Conservation (phyloP, 2,329 filamentous ascomycete species). For the Fusarium chaquense region DNA sequence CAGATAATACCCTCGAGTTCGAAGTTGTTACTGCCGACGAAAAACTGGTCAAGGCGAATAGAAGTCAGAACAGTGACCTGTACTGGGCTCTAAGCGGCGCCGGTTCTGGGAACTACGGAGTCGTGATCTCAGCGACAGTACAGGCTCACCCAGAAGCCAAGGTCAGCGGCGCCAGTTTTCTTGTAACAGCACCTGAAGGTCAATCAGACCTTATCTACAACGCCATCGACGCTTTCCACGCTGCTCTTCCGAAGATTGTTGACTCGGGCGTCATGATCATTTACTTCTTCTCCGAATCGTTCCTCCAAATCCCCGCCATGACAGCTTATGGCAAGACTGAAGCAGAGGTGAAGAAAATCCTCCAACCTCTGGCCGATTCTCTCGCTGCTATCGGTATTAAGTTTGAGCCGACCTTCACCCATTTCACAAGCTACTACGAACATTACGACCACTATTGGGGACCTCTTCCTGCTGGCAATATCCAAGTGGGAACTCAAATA, state of each 20-base stretch:
- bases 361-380: constrained; percentile 50
- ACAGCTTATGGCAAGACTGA: constrained; percentile 60
- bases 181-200: constrained; percentile 15
- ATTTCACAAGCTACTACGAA: constrained; percentile 50
- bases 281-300: constrained; percentile 49
- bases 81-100: constrained; percentile 74
- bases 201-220: constrained; percentile 26
- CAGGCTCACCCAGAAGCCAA: constrained; percentile 60
- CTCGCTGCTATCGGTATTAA: constrained; percentile 27
- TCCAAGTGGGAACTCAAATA: constrained; percentile 47
- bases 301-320: constrained; percentile 48
- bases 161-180: constrained; percentile 51
- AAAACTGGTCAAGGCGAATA: constrained; percentile 59
- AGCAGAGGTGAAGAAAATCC: constrained; percentile 52
- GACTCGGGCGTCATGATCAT: constrained; percentile 62
- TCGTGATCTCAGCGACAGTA: constrained; percentile 67
- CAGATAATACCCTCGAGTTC: constrained; percentile 69
- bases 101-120: constrained; percentile 68
- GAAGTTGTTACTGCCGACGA: constrained; percentile 67
- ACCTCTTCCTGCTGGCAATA: constrained; percentile 55
- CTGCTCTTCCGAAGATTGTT: constrained; percentile 51
- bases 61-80: constrained; percentile 63
- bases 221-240: constrained; percentile 43
- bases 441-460: constrained; percentile 59
- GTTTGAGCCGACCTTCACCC: constrained; percentile 21